A percentile compares a stretch with the other conserved stretches of the same genome.
phyloP scores from a whole-genome alignment of 208 protist genomes.

The Trypanosoma vivax region DNA sequence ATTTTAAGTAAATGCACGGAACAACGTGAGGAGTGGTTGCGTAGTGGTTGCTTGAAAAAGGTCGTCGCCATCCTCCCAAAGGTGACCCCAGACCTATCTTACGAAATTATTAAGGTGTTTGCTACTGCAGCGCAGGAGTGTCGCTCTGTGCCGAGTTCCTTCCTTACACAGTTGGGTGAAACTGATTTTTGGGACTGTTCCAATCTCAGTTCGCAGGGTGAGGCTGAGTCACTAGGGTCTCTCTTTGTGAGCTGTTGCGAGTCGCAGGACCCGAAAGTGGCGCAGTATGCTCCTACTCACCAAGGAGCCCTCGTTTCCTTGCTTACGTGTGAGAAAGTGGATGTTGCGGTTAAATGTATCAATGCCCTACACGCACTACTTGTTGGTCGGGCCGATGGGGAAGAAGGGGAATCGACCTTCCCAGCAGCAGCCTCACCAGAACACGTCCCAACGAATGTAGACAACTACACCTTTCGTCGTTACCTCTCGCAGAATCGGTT shows the following conservation, averaged over 20 bases:
- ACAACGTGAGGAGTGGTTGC: slow-evolving; percentile 58
- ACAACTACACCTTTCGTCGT: slow-evolving; percentile 18
- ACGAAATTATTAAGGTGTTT: slow-evolving; percentile 52
- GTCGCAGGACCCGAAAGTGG: slow-evolving; percentile 33
- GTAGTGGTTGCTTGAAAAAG: slow-evolving; percentile 33
- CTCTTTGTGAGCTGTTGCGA: slow-evolving; percentile 61
- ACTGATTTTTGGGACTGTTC: slow-evolving; percentile 50
- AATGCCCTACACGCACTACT: slow-evolving; percentile 36
- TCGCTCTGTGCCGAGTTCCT: slow-evolving; percentile 24
- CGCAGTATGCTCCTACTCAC: slow-evolving; percentile 57
- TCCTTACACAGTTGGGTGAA: slow-evolving; percentile 44
- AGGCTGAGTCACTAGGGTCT: slow-evolving; percentile 34
- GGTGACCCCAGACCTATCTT: slow-evolving; percentile 58
- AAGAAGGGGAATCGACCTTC: slow-evolving; percentile 4
- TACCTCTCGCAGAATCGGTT: slow-evolving; percentile 33
- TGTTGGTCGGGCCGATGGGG: slow-evolving; percentile 6
- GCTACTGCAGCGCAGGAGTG: slow-evolving; percentile 36
- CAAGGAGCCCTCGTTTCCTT: slow-evolving; percentile 46
- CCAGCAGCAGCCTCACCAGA: slow-evolving; percentile 9
- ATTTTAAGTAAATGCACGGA: slow-evolving; percentile 28
- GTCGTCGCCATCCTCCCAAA: slow-evolving; percentile 48
- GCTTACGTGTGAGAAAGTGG: slow-evolving; percentile 25
- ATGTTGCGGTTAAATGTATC: slow-evolving; percentile 31
- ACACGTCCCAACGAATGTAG: not conserved
- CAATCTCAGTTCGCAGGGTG: slow-evolving; percentile 37